A percentile compares a stretch with the other conserved stretches of the same genome.
These are phyloP conservation scores for Caloboletus inedulis DNA, from an alignment of 1,284 basidiomycete genomes.

Conservation along the genomic window DNA sequence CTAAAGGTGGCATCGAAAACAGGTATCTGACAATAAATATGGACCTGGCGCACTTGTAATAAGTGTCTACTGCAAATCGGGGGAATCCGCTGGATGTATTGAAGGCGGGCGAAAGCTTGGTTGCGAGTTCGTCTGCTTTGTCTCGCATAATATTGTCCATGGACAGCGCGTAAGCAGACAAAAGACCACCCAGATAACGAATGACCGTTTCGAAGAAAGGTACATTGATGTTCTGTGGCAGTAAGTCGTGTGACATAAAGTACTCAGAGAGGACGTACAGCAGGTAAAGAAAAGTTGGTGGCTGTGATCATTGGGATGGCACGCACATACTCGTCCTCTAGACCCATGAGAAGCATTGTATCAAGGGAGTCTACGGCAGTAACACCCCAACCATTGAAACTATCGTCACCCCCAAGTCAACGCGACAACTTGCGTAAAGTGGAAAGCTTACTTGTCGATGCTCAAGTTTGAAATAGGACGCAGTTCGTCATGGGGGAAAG, in stretches of 20 bases:
- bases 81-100: conserved; percentile 48
- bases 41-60: conserved; percentile 35
- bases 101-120: conserved; percentile 51
- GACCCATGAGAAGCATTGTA: conserved; percentile 84
- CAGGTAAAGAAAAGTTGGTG: conserved; percentile 56
- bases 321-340: conserved; percentile 74
- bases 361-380: conserved; percentile 82
- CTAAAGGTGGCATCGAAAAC: conserved; percentile 3
- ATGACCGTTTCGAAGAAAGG: conserved; percentile 87
- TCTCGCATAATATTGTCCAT: conserved; percentile 41
- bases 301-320: conserved; percentile 70
- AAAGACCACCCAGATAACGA: conserved; percentile 80
- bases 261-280: conserved; percentile 22
- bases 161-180: conserved; percentile 80
- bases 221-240: conserved; percentile 35
- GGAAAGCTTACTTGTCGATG: conserved; percentile 48
- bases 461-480: conserved; percentile 46
- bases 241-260: neutral
- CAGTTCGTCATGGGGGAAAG: conserved; percentile 61
- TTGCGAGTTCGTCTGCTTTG: conserved; percentile 53
- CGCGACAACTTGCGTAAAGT: neutral
- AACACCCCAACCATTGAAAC: conserved; percentile 86
- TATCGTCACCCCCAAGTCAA: conserved; percentile 23
- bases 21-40: neutral
- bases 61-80: conserved; percentile 45